A percentile compares a stretch with the other conserved stretches of the same genome.
Evolutionary conservation across 2,329 filamentous ascomycete genomes (phyloP).

Genomic region (Penicillium sp.): DNA sequence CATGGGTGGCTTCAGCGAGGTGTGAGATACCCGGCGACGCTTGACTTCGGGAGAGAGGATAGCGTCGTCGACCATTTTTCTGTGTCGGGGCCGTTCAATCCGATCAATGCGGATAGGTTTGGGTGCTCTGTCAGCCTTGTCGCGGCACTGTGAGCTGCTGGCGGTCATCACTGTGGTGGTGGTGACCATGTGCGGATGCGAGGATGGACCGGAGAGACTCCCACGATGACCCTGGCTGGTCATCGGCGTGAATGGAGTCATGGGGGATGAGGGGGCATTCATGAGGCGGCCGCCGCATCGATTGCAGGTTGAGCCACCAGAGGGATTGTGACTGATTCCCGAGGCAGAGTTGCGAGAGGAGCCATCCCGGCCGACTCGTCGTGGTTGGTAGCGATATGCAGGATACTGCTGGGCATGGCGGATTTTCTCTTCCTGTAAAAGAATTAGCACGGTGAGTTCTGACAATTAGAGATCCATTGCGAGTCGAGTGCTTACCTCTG

Average conservation of each 20-base stretch:
- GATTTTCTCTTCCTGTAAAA: constrained; percentile 76
- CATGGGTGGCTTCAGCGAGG: constrained; percentile 41
- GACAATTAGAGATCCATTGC: not conserved
- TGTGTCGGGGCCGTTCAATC: constrained; percentile 27
- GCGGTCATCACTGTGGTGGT: constrained; percentile 12
- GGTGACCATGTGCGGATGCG: constrained; percentile 30
- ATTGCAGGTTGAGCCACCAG: constrained; percentile 42
- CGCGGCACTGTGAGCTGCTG: constrained; percentile 27
- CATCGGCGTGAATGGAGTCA: constrained; percentile 44
- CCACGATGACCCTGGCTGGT: constrained; percentile 17
- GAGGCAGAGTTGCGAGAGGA: constrained; percentile 40
- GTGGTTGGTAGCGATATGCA: constrained; percentile 90
- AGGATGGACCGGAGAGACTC: constrained; percentile 37
- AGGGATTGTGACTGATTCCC: constrained; percentile 40
- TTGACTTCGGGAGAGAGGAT: constrained; percentile 61
- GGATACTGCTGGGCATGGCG: constrained; percentile 89
- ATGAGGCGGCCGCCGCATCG: constrained; percentile 52
- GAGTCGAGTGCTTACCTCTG: constrained; percentile 61
- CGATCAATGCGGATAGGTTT: constrained; percentile 32
- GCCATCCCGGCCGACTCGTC: constrained; percentile 63
- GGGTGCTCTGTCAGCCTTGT: constrained; percentile 23
- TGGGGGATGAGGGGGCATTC: constrained; percentile 48
- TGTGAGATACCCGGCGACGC: constrained; percentile 59
- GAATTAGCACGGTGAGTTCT: not conserved
- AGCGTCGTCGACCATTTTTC: constrained; percentile 34